Evolutionary conservation across 2,329 filamentous ascomycete genomes (phyloP), one percentile per base, ranked within the genome.

Genomic region (Penicillium sp.): DNA sequence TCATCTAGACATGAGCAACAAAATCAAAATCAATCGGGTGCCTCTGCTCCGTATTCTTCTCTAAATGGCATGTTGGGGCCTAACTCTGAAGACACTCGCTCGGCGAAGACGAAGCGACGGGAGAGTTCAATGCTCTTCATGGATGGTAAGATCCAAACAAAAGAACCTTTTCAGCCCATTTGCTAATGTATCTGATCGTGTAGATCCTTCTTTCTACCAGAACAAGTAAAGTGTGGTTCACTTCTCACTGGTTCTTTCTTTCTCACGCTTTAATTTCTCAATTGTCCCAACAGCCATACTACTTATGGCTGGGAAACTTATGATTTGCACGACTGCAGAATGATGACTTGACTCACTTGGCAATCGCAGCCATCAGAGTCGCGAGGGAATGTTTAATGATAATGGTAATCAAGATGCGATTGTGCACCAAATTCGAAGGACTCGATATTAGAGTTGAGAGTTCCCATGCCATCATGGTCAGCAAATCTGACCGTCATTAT

Each of bases 51-150:
- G 26, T 58, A 62, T 16, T 60, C 65, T 29, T 70, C 73, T n/a
- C 61, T 70, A 54, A 74, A 73, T 56, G 70, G 73, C 18, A 74
- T 76, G 67, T 52, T 79, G 47, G 64, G 69, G 16, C 72, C 76
- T 4, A 68, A 67, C 26, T 48, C 57, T 14, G 70, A 73, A 29
- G 70, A 70, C 27, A 63, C 67, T 18, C 69, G 69, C 29, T 69
- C 70, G 9, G 67, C 67, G 18, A 79, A 79, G 63, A 68, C 74
- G 16, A 77, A 78, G 61, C 71, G 77, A 58, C 69, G 78, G 40
- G 78, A 80, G 62, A 80, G 78, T 59, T 77, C 77, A 16, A 70
- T 80, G 64, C 63, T 78, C 39, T 72, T 77, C 36, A 77, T 78
- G 75, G 74, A 75, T 32, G 34, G 41, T 51, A 11, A 40, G 35